A percentile compares a stretch with the other conserved stretches of the same genome.
These are phyloP conservation scores for Pleurotus citrinopileatus DNA, from an alignment of 768 basidiomycete species.

Conservation along the genomic window DNA sequence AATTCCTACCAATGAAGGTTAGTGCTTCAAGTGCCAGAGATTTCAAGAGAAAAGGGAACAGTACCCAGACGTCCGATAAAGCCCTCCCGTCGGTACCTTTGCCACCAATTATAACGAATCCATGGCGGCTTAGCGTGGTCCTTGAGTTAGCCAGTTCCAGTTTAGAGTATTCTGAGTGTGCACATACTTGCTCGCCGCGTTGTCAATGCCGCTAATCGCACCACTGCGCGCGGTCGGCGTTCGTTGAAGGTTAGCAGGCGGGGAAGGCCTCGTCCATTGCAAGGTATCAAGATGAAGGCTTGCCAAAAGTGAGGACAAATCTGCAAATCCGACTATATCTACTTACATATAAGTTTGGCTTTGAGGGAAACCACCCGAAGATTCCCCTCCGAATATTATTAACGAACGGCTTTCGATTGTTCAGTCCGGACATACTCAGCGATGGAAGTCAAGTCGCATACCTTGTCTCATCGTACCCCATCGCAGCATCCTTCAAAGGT, in stretches of 20 bases:
- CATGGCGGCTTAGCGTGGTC: conserved; percentile 60
- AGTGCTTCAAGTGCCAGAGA: background rate
- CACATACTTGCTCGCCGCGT: conserved; percentile 80
- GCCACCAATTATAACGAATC: conserved; percentile 74
- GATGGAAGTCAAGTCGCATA: conserved; percentile 14
- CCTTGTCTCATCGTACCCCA: conserved; percentile 58
- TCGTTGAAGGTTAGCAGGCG: conserved; percentile 43
- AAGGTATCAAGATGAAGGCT: conserved; percentile 65
- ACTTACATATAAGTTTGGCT: conserved; percentile 68
- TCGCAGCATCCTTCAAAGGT: conserved; percentile 66
- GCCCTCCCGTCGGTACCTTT: conserved; percentile 50
- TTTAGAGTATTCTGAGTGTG: conserved; percentile 2
- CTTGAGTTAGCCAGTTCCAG: conserved; percentile 11
- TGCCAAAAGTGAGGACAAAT: conserved; percentile 12
- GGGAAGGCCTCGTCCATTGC: conserved; percentile 56
- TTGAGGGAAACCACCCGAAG: conserved; percentile 58
- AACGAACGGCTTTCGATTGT: conserved; percentile 44
- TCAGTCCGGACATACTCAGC: conserved; percentile 5
- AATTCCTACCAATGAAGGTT: conserved; percentile 53
- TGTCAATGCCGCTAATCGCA: conserved; percentile 64
- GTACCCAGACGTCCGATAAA: conserved; percentile 74
- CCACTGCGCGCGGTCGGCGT: conserved; percentile 63
- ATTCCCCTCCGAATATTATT: conserved; percentile 76
- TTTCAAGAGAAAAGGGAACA: conserved; percentile 18
- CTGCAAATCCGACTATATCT: background rate